Evolutionary conservation across 345 rosid species (phyloP).

Genomic region (Gossypium ekmanianum): DNA sequence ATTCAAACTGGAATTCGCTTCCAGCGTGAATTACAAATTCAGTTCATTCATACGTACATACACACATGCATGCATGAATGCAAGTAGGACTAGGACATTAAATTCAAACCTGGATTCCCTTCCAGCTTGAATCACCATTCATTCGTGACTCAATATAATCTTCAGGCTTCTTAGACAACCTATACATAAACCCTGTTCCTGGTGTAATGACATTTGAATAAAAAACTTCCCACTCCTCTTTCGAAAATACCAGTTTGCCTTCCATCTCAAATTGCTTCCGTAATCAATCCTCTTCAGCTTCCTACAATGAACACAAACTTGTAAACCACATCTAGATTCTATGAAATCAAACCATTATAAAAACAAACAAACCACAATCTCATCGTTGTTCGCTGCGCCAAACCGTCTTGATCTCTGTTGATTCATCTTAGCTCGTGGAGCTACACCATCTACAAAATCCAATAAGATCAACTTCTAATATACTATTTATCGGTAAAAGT

Average conservation of each 20-base stretch:
- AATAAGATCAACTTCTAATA: not conserved
- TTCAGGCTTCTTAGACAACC: constrained; percentile 19
- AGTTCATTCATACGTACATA: too few species aligned
- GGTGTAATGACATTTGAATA: constrained; percentile 29
- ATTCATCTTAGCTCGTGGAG: constrained; percentile 35
- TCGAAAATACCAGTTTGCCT: constrained; percentile 26
- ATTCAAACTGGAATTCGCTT: too few species aligned
- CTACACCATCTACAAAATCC: constrained; percentile 29
- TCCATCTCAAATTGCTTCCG: constrained; percentile 21
- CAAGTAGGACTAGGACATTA: not conserved
- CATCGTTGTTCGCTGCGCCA: constrained; percentile 12
- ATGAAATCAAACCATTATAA: too few species aligned
- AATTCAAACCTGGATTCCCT: constrained; percentile 21
- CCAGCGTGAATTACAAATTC: too few species aligned
- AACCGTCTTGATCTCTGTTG: constrained; percentile 25
- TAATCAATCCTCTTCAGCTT: constrained; percentile 16
- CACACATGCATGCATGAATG: not conserved
- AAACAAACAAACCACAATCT: constrained; percentile 19
- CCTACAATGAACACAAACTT: constrained; percentile 2
- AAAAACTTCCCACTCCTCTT: constrained; percentile 5
- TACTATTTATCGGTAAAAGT: too few species aligned
- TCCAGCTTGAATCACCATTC: constrained; percentile 23
- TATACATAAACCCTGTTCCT: constrained; percentile 25
- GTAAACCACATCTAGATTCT: too few species aligned
- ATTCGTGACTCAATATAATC: constrained; percentile 11